Percentiles rank a stretch among this genome's conserved stretches.
These are phyloP conservation scores for Camelina hispida DNA, from an alignment of 345 rosid species.

Conservation along the genomic window DNA sequence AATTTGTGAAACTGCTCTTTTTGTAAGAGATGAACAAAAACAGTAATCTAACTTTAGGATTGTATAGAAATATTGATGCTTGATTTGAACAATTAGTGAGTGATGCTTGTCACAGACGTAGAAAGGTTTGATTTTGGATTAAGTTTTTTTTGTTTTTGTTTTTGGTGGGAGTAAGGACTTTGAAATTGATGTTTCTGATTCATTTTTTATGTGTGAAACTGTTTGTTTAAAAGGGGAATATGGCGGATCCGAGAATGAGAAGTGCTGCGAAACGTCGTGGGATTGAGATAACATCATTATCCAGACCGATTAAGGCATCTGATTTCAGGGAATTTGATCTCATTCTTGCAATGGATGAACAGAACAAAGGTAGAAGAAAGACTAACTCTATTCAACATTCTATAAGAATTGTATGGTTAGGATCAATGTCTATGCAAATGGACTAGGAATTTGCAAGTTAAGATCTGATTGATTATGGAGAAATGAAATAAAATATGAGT, in stretches of 20 bases:
- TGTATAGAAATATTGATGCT: background rate
- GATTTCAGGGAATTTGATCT: slow-evolving; percentile 88
- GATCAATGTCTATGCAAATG: background rate
- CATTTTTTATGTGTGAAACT: background rate
- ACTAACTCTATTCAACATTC: background rate
- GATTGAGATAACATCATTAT: slow-evolving; percentile 84
- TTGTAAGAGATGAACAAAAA: background rate
- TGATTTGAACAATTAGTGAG: slow-evolving; percentile 4
- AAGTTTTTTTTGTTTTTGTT: background rate
- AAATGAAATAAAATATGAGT: background rate
- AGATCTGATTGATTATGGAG: background rate
- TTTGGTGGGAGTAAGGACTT: background rate
- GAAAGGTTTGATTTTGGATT: background rate
- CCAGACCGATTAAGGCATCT: slow-evolving; percentile 85
- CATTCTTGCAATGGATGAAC: slow-evolving; percentile 92
- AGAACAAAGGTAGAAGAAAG: slow-evolving; percentile 58
- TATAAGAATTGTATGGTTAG: slow-evolving; percentile 4
- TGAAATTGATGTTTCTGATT: background rate
- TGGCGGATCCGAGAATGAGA: slow-evolving; percentile 92
- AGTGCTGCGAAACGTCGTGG: slow-evolving; percentile 82
- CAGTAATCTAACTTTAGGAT: background rate
- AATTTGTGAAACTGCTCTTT: background rate
- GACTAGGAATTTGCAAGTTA: background rate
- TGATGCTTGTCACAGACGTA: background rate
- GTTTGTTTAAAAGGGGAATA: slow-evolving; percentile 59